phyloP scores from a whole-genome alignment of 192 early-diverging fungal genomes.

The Coemansia sp. region DNA sequence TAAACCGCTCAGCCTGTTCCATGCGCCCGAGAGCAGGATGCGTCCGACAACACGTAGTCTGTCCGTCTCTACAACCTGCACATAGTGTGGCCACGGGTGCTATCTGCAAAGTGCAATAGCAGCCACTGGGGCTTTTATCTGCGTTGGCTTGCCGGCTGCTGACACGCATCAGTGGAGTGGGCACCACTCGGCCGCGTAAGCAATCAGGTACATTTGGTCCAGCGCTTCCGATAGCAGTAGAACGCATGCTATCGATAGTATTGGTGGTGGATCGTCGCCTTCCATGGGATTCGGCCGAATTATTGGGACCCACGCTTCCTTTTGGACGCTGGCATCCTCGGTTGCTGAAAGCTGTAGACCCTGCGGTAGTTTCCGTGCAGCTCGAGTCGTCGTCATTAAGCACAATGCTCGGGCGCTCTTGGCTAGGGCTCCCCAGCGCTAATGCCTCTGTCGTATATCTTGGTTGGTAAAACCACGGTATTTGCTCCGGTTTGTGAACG shows the following conservation, averaged over 20 bases:
- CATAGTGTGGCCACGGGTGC: not conserved
- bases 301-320: not conserved
- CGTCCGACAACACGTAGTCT: conserved; percentile 16
- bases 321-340: not conserved
- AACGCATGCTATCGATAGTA: conserved; percentile 7
- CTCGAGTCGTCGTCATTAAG: conserved; percentile 50
- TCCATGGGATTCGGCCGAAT: not conserved
- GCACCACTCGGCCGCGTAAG: not conserved
- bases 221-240: conserved; percentile 10
- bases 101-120: not conserved
- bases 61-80: conserved; percentile 8
- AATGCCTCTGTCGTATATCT: conserved; percentile 4
- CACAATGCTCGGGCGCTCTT: conserved; percentile 19
- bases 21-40: conserved; percentile 30
- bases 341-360: not conserved
- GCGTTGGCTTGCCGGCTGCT: not conserved
- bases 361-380: conserved; percentile 21
- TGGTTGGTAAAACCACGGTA: conserved; percentile 25
- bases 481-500: not conserved
- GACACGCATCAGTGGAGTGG: not conserved
- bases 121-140: not conserved
- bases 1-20: conserved; percentile 30
- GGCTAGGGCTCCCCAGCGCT: not conserved
- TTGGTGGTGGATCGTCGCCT: not conserved
- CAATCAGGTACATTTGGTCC: conserved; percentile 12